Evolutionary conservation across 2,329 filamentous ascomycete genomes (phyloP).

Genomic region (Ascochyta clinopodiicola): DNA sequence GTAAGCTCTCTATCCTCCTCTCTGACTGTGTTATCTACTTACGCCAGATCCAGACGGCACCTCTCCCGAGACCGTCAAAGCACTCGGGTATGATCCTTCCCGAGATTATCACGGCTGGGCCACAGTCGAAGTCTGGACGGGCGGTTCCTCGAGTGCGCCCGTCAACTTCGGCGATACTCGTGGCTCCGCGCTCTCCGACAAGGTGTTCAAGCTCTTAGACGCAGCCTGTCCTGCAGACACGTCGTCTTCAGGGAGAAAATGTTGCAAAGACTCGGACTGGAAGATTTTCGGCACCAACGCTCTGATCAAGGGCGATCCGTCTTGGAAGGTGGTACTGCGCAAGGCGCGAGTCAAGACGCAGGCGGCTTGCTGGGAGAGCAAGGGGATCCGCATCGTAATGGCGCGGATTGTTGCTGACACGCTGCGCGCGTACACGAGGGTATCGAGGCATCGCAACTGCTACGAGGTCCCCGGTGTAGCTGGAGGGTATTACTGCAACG

Average conservation of each 20-base stretch:
- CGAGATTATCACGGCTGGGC: not conserved
- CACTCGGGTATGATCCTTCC: not conserved
- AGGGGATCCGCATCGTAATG: not conserved
- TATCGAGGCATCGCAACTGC: not conserved
- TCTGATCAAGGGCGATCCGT: not conserved
- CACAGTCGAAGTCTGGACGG: conserved; percentile 3
- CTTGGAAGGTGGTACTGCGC: not conserved
- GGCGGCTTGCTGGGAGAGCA: not conserved
- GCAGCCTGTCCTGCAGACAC: not conserved
- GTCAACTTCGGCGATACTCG: conserved; percentile 6
- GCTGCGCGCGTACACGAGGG: not conserved
- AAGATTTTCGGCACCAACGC: not conserved
- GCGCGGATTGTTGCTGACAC: not conserved
- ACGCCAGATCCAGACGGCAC: not conserved
- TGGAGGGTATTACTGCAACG: conserved; percentile 3
- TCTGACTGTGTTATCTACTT: not conserved
- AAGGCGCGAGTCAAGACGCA: not conserved
- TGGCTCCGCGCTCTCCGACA: not conserved
- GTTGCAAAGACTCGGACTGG: not conserved
- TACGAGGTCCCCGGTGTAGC: not conserved
- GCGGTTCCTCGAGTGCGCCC: not conserved
- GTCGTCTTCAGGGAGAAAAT: not conserved
- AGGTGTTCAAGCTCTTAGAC: not conserved
- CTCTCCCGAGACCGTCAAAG: not conserved
- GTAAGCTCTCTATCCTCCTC: not conserved